A percentile compares a stretch with the other conserved stretches of the same genome.
Conservation (phyloP, 2,329 filamentous ascomycete species). For the Fusarium sarcochroum region DNA sequence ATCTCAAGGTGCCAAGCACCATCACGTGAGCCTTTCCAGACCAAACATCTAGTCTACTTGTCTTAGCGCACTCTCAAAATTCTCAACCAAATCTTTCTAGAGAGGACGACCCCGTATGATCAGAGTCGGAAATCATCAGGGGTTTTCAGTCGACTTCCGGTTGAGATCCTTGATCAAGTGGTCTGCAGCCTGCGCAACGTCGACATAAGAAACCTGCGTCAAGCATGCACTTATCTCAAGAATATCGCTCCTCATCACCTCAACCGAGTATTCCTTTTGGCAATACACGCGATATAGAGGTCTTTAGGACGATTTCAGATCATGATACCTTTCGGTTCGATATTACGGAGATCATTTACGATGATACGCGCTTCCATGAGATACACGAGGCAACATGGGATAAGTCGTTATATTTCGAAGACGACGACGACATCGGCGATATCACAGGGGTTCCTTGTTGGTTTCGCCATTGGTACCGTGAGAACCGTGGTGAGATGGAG, state of each 20-base stretch:
- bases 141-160: not conserved
- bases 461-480: fast-evolving
- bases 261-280: conserved; percentile 35
- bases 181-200: not conserved
- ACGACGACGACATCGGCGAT: not conserved
- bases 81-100: no score
- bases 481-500: not conserved
- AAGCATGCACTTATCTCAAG: not conserved
- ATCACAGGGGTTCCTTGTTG: not conserved
- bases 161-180: conserved; percentile 3
- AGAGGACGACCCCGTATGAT: no score
- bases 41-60: no score
- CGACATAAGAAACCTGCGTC: conserved; percentile 25
- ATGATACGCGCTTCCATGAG: conserved; percentile 30
- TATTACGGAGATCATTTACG: conserved; percentile 37
- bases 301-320: conserved; percentile 33
- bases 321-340: conserved; percentile 23
- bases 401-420: not conserved
- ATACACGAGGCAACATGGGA: not conserved
- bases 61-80: no score
- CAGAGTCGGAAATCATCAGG: fast-evolving
- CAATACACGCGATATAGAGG: conserved; percentile 35
- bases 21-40: no score
- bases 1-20: no score
- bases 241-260: not conserved